Conservation (phyloP, 2,329 filamentous ascomycete genomes). For the Fusarium fracticaudum region DNA sequence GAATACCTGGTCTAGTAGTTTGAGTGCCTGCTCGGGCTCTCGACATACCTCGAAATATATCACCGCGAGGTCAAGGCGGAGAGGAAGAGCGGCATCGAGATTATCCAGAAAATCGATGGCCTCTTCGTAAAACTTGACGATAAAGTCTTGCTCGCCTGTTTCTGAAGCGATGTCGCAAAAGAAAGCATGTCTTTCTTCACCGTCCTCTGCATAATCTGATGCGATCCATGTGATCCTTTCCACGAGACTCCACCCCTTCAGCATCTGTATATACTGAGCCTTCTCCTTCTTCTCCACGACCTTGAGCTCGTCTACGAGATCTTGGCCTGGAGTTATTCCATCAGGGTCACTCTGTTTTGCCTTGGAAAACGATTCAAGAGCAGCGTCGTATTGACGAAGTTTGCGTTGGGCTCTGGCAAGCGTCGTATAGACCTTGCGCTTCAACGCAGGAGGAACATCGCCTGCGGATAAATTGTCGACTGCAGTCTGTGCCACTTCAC, state of each 20-base stretch:
- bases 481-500: neutral
- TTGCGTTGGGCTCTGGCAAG: neutral
- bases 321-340: neutral
- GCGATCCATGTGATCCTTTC: constrained; percentile 43
- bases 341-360: neutral
- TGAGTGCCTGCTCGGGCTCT: constrained; percentile 21
- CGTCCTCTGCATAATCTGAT: constrained; percentile 22
- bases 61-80: constrained; percentile 31
- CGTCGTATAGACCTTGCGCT: neutral
- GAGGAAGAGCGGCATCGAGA: constrained; percentile 37
- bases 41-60: constrained; percentile 27
- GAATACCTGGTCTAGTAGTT: constrained; percentile 36
- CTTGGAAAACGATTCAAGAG: neutral
- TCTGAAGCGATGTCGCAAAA: constrained; percentile 30
- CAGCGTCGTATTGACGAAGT: accelerated
- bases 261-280: neutral
- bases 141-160: constrained; percentile 33
- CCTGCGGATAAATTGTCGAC: accelerated
- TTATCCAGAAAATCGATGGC: constrained; percentile 40
- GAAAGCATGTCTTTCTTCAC: neutral
- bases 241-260: constrained; percentile 41
- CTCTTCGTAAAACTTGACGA: constrained; percentile 38
- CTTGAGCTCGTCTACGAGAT: neutral
- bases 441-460: neutral
- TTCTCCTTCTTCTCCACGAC: neutral